Percentiles rank a stretch among this genome's conserved stretches.
These are phyloP conservation scores for Carex pumila DNA, from an alignment of 176 grass and related monocot species.

Conservation along the genomic window DNA sequence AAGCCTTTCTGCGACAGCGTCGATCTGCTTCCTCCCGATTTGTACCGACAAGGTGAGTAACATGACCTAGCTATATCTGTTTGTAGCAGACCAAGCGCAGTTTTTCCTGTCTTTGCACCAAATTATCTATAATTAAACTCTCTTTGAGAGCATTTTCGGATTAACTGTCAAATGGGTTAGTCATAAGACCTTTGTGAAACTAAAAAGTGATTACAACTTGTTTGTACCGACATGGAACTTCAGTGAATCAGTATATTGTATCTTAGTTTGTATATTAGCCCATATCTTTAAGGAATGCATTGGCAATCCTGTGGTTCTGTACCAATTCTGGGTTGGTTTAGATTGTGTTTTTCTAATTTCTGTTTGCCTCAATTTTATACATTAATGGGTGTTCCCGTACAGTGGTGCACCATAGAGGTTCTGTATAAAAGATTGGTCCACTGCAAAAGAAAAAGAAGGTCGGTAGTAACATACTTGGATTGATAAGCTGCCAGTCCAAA, in stretches of 20 bases:
- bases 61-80: background rate
- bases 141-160: background rate
- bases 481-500: background rate
- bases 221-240: background rate
- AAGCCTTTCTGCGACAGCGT: constrained; percentile 65
- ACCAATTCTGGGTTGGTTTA: background rate
- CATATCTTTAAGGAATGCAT: background rate
- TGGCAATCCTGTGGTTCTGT: background rate
- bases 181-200: background rate
- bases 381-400: background rate
- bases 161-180: background rate
- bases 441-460: background rate
- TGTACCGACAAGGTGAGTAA: constrained; percentile 15
- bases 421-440: background rate
- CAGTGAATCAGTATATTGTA: background rate
- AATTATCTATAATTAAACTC: background rate
- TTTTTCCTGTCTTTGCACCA: background rate
- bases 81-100: background rate
- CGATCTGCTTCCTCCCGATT: constrained; percentile 16
- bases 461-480: background rate
- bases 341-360: background rate
- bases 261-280: background rate
- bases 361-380: background rate
- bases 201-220: background rate
- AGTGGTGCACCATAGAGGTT: background rate